Base-by-base conservation (phyloP, 2,329 filamentous ascomycete species). In the Penicillium crustosum region DNA sequence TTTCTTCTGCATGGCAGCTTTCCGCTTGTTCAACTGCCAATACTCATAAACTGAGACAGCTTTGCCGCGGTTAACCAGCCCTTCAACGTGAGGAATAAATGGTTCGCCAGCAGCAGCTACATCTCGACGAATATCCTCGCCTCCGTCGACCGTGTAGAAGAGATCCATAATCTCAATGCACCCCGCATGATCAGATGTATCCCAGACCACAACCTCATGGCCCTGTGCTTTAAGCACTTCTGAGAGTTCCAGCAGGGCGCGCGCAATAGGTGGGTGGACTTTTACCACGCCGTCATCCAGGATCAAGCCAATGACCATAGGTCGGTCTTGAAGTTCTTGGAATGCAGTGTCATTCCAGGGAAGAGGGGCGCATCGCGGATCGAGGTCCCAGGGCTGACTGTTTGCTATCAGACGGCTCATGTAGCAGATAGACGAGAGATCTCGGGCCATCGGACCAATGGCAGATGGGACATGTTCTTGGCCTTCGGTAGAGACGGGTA, bases 21-120 rank as follows among this genome's bases (percentile, higher is more conserved):
- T 88, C 27, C 78, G 77, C 59, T 77, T 83, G 71, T 88, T 88
- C 7, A 89, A 76, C 63, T 88, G 85, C 86, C 86, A 89, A 70
- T 89, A 89, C 5, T 86, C 77, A 57, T 84, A 87, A 0, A 88
- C 84, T 0, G 83, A 86, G 15, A 88, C 83, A 0, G 83, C 68
- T 12, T 77, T 62, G 2, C 78, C 82, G 0, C 78, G 75, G 51
- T 83, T 82, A 15, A 88, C 70, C 6, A 89, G 75, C 0, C 74
- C 77, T 64, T 86, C 77, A 0, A 89, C 84, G 54, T 86, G 82
- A 0, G 82, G 81, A 4, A 87, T 79, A 41, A 79, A 81, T 0
- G 86, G 85, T 55, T 89, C 86, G 1, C 86, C 85, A 0, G 79
- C 83, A 2, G 72, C 77, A 5, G 70, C 66, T 0, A 89, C 72